Evolutionary conservation across 2,329 filamentous ascomycete genomes (phyloP), one percentile per base, ranked within the genome.

Genomic region (Neonectria sp.): DNA sequence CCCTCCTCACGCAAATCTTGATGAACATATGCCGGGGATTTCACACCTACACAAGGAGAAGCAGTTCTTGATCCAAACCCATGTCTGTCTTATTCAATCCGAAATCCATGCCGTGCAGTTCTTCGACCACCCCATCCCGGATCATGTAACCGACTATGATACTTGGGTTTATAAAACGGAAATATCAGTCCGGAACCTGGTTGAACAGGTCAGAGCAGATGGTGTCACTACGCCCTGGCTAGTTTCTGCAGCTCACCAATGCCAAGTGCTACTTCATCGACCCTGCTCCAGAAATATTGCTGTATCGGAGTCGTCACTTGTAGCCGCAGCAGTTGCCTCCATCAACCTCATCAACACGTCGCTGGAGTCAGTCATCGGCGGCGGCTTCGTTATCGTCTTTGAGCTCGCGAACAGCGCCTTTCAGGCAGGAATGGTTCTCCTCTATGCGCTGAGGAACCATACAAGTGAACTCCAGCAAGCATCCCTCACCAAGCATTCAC

Each of bases 221-320:
- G 46, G 33, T 15, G 46, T 49, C 11, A 12, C 46, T 9, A 17
- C 46, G n/a, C 35, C 33, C n/a, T 63, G 52, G 53, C 25, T 52
- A 11, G 45, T 60, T 17, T 48, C 40, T 12, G 63, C 58, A 12
- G 63, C 63, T 17, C 55, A 68, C 27, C 63, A 68, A 43, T 66
- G 64, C 25, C 59, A 68, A 48, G 43, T 67, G 15, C 43, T 69
- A n/a, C 56, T 69, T 12, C 57, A 69, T 24, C 65, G 67, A 4
- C 67, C 67, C 27, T 69, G 55, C 29, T 68, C 67, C 13, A 43
- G 67, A 31, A 67, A 69, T 27, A 64, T 69, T 24, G 60, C 65
- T n/a, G 64, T 67, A 21, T 64, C 64, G 6, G 52, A 40, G 13
- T 24, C 64, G 7, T 69, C 67, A 8, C 40, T 69, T 7, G 33